Conservation (phyloP, 345 rosid genomes). For the Eucalyptus sideroxylon region DNA sequence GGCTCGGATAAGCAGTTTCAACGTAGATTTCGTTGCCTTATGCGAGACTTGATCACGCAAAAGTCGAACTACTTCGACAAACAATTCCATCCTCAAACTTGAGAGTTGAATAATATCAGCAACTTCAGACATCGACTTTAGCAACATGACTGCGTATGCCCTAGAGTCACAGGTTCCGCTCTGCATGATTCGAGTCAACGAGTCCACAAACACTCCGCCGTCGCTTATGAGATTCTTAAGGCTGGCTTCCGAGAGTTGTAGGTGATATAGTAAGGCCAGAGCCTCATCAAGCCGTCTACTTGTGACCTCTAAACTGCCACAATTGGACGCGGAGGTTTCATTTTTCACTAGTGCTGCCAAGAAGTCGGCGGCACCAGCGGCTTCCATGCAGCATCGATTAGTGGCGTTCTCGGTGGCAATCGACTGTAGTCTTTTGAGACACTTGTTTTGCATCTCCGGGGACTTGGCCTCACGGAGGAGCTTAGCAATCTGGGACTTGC, state of each 20-base stretch:
- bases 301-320: slow-evolving; percentile 13
- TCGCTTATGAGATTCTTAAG: slow-evolving; percentile 36
- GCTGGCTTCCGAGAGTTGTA: slow-evolving; percentile 48
- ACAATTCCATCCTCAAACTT: slow-evolving; percentile 7
- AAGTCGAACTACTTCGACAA: slow-evolving; percentile 36
- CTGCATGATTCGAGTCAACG: slow-evolving; percentile 41
- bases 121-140: slow-evolving; percentile 25
- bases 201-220: slow-evolving; percentile 27
- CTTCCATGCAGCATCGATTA: slow-evolving; percentile 62
- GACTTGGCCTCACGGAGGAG: slow-evolving; percentile 41
- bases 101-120: slow-evolving; percentile 53
- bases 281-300: slow-evolving; percentile 34
- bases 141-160: slow-evolving; percentile 28
- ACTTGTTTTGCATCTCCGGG: slow-evolving; percentile 22
- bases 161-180: slow-evolving; percentile 29
- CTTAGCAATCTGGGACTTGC: slow-evolving; percentile 42
- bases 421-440: slow-evolving; percentile 36
- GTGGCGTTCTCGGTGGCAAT: slow-evolving; percentile 39
- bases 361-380: slow-evolving; percentile 64
- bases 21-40: slow-evolving; percentile 48
- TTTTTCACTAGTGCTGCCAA: slow-evolving; percentile 6
- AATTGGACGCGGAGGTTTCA: background rate
- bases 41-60: slow-evolving; percentile 40
- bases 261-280: slow-evolving; percentile 41
- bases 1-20: slow-evolving; percentile 27